phyloP scores from a whole-genome alignment of 2,329 filamentous ascomycete species.

The Neurospora sp. region DNA sequence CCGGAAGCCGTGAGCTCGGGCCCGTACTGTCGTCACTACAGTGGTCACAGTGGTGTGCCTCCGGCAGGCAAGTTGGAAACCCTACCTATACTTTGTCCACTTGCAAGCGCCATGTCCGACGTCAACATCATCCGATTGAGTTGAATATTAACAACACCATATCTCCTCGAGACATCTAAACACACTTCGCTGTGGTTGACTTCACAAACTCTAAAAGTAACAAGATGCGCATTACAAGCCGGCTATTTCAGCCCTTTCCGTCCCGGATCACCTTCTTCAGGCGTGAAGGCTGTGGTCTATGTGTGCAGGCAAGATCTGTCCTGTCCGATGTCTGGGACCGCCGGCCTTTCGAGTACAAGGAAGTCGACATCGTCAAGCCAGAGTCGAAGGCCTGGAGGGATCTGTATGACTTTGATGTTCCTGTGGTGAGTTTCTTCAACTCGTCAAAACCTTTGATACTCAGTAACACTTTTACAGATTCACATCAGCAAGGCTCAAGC shows the following conservation, averaged over 20 bases:
- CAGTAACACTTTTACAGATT: constrained; percentile 30
- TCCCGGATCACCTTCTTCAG: constrained; percentile 69
- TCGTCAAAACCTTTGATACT: background rate
- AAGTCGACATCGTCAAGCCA: constrained; percentile 59
- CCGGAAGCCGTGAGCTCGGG: background rate
- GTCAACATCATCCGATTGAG: background rate
- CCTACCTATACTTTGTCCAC: background rate
- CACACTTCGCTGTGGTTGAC: background rate
- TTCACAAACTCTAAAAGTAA: background rate
- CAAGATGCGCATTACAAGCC: constrained; percentile 41
- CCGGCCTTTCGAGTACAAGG: constrained; percentile 57
- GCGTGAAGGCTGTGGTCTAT: constrained; percentile 61
- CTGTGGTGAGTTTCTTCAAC: constrained; percentile 48
- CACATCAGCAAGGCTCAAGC: constrained; percentile 50
- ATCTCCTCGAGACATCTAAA: background rate
- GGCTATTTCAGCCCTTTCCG: constrained; percentile 34
- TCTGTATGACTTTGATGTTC: constrained; percentile 73
- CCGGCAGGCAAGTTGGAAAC: background rate
- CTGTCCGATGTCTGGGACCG: constrained; percentile 59
- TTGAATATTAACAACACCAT: background rate
- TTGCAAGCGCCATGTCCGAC: background rate
- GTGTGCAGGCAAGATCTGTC: constrained; percentile 56
- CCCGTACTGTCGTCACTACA: background rate
- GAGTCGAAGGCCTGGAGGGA: constrained; percentile 57
- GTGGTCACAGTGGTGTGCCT: background rate